Percentiles rank a stretch among this genome's conserved stretches.
These are phyloP conservation scores for Saccharomyces hybrid DNA, from an alignment of 1,139 yeast species.

Conservation along the genomic window DNA sequence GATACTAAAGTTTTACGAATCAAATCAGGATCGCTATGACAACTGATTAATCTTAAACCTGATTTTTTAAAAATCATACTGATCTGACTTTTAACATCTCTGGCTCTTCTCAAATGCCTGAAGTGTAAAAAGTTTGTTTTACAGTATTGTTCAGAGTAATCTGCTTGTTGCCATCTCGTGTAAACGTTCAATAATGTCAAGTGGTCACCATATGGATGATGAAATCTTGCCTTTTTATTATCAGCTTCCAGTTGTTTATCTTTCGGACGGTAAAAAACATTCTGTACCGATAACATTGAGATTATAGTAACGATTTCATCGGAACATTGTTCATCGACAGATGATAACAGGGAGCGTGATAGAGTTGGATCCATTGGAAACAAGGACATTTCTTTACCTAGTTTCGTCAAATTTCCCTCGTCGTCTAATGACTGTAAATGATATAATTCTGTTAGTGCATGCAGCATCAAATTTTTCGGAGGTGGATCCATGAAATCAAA, in stretches of 20 bases:
- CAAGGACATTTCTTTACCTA: conserved; percentile 81
- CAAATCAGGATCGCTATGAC: conserved; percentile 55
- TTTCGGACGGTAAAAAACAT: conserved; percentile 76
- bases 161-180: conserved; percentile 63
- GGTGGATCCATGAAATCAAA: conserved; percentile 98
- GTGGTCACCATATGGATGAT: conserved; percentile 81
- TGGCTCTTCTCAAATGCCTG: conserved; percentile 65
- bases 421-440: conserved; percentile 71
- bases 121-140: conserved; percentile 74
- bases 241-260: conserved; percentile 76
- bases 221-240: conserved; percentile 63
- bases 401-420: conserved; percentile 62
- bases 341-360: conserved; percentile 70
- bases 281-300: conserved; percentile 87
- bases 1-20: conserved; percentile 72
- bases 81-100: conserved; percentile 72
- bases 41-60: conserved; percentile 44
- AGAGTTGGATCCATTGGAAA: conserved; percentile 95
- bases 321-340: conserved; percentile 68
- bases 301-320: conserved; percentile 80
- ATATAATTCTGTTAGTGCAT: conserved; percentile 78
- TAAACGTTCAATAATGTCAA: conserved; percentile 76
- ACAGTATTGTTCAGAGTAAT: conserved; percentile 69
- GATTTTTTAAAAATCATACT: conserved; percentile 53
- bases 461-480: conserved; percentile 60